These are phyloP conservation scores for Barbatosphaeria neglecta DNA, from an alignment of 495 filamentous ascomycete genomes.

Conservation along the genomic window DNA sequence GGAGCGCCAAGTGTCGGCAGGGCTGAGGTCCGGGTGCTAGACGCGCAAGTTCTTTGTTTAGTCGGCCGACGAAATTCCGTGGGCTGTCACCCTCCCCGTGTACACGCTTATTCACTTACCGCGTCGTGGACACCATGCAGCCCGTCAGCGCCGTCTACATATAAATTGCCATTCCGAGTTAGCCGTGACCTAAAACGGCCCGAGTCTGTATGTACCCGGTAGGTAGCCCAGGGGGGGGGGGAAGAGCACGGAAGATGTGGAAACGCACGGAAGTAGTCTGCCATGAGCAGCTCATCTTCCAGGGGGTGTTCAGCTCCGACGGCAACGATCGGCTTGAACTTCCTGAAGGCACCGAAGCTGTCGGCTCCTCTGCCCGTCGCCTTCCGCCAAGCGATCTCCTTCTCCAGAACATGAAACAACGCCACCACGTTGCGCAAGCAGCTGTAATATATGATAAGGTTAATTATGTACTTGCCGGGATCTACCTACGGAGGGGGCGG, in stretches of 20 bases:
- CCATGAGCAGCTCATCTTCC: conserved; percentile 70
- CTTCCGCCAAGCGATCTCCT: conserved; percentile 76
- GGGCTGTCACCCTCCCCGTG: too few species aligned
- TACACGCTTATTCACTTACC: conserved; percentile 44
- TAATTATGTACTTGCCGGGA: too few species aligned
- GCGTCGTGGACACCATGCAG: conserved; percentile 78
- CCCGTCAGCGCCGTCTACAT: conserved; percentile 75
- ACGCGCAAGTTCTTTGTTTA: conserved; percentile 26
- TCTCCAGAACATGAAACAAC: conserved; percentile 85
- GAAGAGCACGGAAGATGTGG: too few species aligned
- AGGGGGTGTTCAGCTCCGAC: conserved; percentile 78
- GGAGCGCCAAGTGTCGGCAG: conserved; percentile 71
- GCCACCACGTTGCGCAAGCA: conserved; percentile 84
- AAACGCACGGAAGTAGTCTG: conserved; percentile 75
- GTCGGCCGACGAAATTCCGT: conserved; percentile 73
- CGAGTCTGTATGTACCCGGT: neutral
- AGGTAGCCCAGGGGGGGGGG: too few species aligned
- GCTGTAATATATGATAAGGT: conserved; percentile 38
- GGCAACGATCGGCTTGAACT: conserved; percentile 68
- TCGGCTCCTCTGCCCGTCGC: conserved; percentile 43
- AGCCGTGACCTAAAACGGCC: too few species aligned
- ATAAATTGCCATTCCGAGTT: too few species aligned
- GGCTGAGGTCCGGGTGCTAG: conserved; percentile 79
- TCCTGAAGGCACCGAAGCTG: conserved; percentile 57
- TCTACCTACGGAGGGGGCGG: neutral